Base-by-base conservation (phyloP, 1,139 yeast genomes). In the Pichia inconspicua region DNA sequence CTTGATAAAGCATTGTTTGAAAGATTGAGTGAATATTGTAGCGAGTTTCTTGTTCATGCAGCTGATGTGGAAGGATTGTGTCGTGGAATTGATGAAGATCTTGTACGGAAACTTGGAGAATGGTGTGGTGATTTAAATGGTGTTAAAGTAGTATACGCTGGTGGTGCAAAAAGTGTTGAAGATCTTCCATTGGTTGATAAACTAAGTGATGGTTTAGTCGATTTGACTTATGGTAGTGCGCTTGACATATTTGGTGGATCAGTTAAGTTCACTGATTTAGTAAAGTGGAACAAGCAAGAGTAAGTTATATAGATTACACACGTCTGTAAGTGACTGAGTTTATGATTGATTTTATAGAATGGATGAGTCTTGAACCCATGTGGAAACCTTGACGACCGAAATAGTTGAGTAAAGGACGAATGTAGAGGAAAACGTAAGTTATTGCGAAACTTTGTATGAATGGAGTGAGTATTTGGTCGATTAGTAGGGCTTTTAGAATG, bases 11-110 rank as follows among this genome's bases (percentile, higher is more conserved):
- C 75, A 31, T 76, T 86, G 31, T 73, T 92, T 48, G 63, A 58
- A 5, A 54, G 66, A 48, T 73, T 92, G 36, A 68, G 84, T 14
- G 50, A 71, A 45, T 86, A 83, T 64, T 87, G 97, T 60, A 77
- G 79, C 54, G 98, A 92, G 66, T 86, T 90, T 60, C 70, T 92
- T 51, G 82, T 92, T 27, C 99, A 92, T 67, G 98, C 98, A 4
- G 99, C 98, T 0, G 98, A 92, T 64, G 97, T 92, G 3, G 99
- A 92, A 66, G 99, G 99, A 0, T 72, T 92, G 27, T 92, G 98
- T 64, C 76, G 80, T 41, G 99, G 99, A 0, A 86, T 92, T 41
- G 98, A 92, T 60, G 81, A 81, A 59, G 75, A 80, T 19, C 71
- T 92, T 47, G 97, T 92, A 5, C 52, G 54, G 27, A 75, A 75